Base-by-base conservation (phyloP, 2,329 filamentous ascomycete genomes). In the Phaeosphaeriaceae sp. region DNA sequence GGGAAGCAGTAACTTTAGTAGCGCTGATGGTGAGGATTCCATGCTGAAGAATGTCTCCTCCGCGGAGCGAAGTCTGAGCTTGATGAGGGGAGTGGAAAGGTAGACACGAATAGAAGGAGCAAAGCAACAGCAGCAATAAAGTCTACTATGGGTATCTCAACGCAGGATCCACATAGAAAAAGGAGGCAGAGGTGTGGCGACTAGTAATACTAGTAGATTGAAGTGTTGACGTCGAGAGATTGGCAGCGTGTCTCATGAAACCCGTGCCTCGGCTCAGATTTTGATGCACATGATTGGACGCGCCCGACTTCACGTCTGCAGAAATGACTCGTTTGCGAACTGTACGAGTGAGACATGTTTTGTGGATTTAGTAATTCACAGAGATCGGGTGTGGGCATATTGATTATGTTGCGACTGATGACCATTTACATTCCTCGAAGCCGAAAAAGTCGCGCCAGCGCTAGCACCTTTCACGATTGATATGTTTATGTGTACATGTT, bases 1-100 rank as follows among this genome's bases (percentile, higher is more conserved):
- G 24, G 76, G 76, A 11, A 74, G 57, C 6, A 78, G 59, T 5
- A 77, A 42, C 51, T 72, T 75, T n/a, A 76, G 54, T 22, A 77
- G 48, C 2, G 69, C 67, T n/a, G 74, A 67, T 11, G 76, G 71
- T 22, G 74, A 71, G 33, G 73, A 61, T 42, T 77, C 74, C 76
- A 78, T 77, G 15, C 13, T 36, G 31, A 36, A 15, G 13, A 36
- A 53, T 67, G 56, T 53, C 22, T 27, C 33, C 9, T 48, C 51
- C 15, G 24, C 33, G 20, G 20, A 33, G 41, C 19, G 9, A n/a
- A 13, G 1, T 22, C 27, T 45, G 42, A n/a, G 45, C 21, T 17
- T 22, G 22, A 17, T 2, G 15, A 25, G 4, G 42, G 10, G 9
- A 52, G 17, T 27, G 44, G n/a, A 9, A 25, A 46, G 19, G n/a